Base-by-base conservation (phyloP, 108 stramenopile genomes). In the Cyclotella kingstonii region DNA sequence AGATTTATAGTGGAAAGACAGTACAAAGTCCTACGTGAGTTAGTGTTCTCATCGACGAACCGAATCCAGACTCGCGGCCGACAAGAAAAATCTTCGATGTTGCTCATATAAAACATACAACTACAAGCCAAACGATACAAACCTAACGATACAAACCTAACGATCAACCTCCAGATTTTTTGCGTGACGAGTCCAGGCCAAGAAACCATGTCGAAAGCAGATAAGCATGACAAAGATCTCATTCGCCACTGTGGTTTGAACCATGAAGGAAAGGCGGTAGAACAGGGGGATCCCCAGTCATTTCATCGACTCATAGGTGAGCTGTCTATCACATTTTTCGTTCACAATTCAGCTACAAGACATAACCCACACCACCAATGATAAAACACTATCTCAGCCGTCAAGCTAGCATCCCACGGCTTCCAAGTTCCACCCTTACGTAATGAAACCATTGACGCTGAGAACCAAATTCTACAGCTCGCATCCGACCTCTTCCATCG, bases 401-500 rank as follows among this genome's bases (percentile, higher is more conserved):
- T 81, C 44, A 81, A 81, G 34, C 54, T 81, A 36, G 81, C 81
- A 39, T 72, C 81, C 0, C 56, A 68, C 10, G 81, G 81, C 39
- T 81, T 70, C 55, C 63, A 75, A 40, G 68, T 76, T 38, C 75
- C 75, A 21, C 58, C 49, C 36, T 26, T 41, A 5, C 50, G 42
- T 10, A 69, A 74, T 54, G 66, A 40, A 12, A 36, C 39, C 1
- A 19, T 56, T 31, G 76, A 77, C 31, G 77, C 67, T 25, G 66
- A 70, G 41, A 50, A 66, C 49, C 64, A 72, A 49, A 68, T 77
- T 29, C 35, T 77, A 22, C 58, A 81, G 21, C 71, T 78, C 15
- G 81, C 81, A 35, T 70, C 70, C n/a, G 81, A 81, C 36, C 60
- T 81, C 31, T 81, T 81, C 61, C 63, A 64, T 29, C 58, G 73